Base-by-base conservation (phyloP, 257 asterid species). In the Nyctanthes arbortristis region DNA sequence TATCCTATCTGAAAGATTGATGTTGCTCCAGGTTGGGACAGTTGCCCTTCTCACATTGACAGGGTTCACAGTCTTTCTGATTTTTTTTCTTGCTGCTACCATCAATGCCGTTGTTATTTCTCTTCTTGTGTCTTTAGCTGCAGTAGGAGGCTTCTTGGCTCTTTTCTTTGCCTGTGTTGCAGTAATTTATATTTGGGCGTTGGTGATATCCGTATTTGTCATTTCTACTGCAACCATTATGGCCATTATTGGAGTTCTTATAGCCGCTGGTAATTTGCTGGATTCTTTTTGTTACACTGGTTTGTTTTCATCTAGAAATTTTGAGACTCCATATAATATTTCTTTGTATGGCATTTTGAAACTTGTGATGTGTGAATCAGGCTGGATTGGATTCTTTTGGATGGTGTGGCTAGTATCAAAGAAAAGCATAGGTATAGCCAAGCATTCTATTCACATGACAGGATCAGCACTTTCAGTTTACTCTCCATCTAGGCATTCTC, bases 91-190 rank as follows among this genome's bases (percentile, higher is more conserved):
- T 37, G 90, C 87, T 32, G 93, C 96, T 39, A 92, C 96, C 29
- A 7, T 86, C 69, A 92, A 89, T 54, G 96, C 96, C 24, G 71
- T 89, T n/a, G 79, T 87, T 70, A 75, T 92, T 70, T 85, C 96
- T 49, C 93, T 92, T 72, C 88, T 89, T 4, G 62, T 84, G 81
- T 84, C 96, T 39, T 68, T 92, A 78, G 97, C 92, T 4, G 96
- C 90, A 30, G 93, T 91, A 5, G 97, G 97, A 59, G 96, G 96
- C 68, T 89, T 92, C 84, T 71, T 92, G 86, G 96, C 92, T 76
- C 67, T 92, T 37, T 92, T 92, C 91, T 89, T 92, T 69, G 58
- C 88, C 65, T 87, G 75, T 63, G 70, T 86, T 73, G 85, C 89
- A 1, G 88, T 92, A 69, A 84, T 89, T 68, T 89, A 92, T 63